Evolutionary conservation across 2,329 filamentous ascomycete genomes (phyloP).

Genomic region (Lecanicillium sp.): DNA sequence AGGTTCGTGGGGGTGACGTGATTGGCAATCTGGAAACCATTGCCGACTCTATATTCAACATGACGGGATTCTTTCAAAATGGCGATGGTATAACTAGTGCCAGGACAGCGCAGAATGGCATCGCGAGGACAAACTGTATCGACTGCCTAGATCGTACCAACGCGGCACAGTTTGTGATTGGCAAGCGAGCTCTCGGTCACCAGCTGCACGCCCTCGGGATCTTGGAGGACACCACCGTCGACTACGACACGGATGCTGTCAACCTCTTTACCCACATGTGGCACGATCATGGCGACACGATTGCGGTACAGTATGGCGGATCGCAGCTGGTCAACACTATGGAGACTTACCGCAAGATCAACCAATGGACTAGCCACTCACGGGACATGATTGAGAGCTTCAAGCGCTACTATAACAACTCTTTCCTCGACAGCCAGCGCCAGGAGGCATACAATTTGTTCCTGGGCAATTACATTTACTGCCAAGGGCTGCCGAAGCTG

Average conservation of each 20-base stretch:
- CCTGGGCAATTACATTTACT: slow-evolving; percentile 88
- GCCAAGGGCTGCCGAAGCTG: slow-evolving; percentile 82
- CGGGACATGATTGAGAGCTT: slow-evolving; percentile 99
- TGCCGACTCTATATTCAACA: slow-evolving; percentile 75
- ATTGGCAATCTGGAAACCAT: slow-evolving; percentile 87
- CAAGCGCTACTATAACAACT: slow-evolving; percentile 98
- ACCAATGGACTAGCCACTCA: slow-evolving; percentile 96
- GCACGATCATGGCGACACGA: slow-evolving; percentile 95
- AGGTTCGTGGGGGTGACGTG: slow-evolving; percentile 85
- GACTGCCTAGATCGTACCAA: slow-evolving; percentile 97
- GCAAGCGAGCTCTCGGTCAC: slow-evolving; percentile 84
- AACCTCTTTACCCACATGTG: slow-evolving; percentile 98
- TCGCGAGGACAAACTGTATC: slow-evolving; percentile 94
- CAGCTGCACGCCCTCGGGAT: slow-evolving; percentile 90
- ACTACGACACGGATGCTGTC: slow-evolving; percentile 92
- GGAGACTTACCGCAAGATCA: slow-evolving; percentile 98
- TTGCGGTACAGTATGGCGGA: slow-evolving; percentile 94
- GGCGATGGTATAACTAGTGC: slow-evolving; percentile 62
- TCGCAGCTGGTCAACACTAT: slow-evolving; percentile 98
- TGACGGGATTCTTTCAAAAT: slow-evolving; percentile 93
- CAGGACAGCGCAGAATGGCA: slow-evolving; percentile 72
- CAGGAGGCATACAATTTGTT: slow-evolving; percentile 98
- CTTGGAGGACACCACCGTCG: slow-evolving; percentile 67
- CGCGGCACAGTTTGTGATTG: slow-evolving; percentile 95
- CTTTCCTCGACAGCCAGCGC: slow-evolving; percentile 92